Base-by-base conservation (phyloP, 306 rosid genomes). In the Casuarina cunninghamiana region DNA sequence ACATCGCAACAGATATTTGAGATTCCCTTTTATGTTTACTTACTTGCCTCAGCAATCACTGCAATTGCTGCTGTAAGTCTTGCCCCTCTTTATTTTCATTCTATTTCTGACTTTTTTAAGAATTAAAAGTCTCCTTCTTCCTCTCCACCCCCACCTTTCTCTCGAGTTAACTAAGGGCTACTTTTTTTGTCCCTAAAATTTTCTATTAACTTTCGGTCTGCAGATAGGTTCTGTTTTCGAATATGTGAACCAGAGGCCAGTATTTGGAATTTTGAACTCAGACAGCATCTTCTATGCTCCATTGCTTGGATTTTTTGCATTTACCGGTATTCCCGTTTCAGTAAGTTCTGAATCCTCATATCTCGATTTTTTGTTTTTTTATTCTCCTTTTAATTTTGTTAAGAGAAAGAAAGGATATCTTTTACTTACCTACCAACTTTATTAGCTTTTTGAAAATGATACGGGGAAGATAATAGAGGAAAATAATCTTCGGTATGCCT, bases 11-110 rank as follows among this genome's bases (percentile, higher is more conserved):
- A 81, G 75, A 89, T 85, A 53, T 77, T 90, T 76, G 88, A 80
- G 63, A 42, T 91, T 66, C 98, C 98, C 0, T 93, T 91, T 76
- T 90, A 74, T 67, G 93, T 80, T 75, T 93, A 93, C 68, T 80
- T 95, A 43, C 90, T 93, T 8, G 96, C 98, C 62, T 95, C 98
- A 71, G 91, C 98, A 1, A 65, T 96, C 67, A 91, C 91, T 6
- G 99, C 99, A 63, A 96, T 96, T 74, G 98, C 98, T n/a, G 99
- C 98, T 9, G 99, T 93, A 85, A 90, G 86, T 15, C n/a, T 43
- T 69, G 46, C 26, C 5, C 73, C 39, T 19, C 61, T 45, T 43
- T 66, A 10, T 72, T 50, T 72, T 72, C 51, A 13, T 42, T 5
- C n/a, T 2, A 7, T 78, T 26, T 26, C 32, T 26, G 32, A 26